These are phyloP conservation scores for Citrus glauca DNA, from an alignment of 345 rosid genomes.

Conservation along the genomic window DNA sequence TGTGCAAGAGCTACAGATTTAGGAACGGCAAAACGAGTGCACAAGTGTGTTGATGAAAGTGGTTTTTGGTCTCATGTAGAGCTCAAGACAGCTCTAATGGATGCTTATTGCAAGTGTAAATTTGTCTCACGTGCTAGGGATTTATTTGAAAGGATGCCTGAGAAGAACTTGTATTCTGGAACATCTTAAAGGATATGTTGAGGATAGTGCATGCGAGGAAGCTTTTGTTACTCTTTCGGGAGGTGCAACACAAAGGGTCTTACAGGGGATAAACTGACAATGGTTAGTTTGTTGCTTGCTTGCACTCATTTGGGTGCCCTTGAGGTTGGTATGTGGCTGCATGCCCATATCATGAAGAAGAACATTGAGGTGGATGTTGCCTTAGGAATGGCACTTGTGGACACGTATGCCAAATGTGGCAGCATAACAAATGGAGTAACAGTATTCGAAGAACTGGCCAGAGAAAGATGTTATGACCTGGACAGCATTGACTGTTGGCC, in stretches of 20 bases:
- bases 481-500: constrained; percentile 25
- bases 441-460: constrained; percentile 9
- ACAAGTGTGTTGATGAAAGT: constrained; percentile 11
- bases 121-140: not conserved
- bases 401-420: constrained; percentile 23
- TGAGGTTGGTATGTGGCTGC: constrained; percentile 21
- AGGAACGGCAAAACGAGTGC: constrained; percentile 6
- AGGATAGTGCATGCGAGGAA: constrained; percentile 9
- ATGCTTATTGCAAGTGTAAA: constrained; percentile 19
- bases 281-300: constrained; percentile 15
- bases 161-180: constrained; percentile 21
- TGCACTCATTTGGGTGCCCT: constrained; percentile 14
- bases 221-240: constrained; percentile 14
- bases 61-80: constrained; percentile 10
- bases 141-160: constrained; percentile 11
- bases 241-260: constrained; percentile 15
- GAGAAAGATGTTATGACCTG: constrained; percentile 23
- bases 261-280: constrained; percentile 13
- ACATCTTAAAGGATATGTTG: constrained; percentile 18
- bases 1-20: constrained; percentile 2
- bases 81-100: constrained; percentile 13
- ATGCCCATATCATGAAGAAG: constrained; percentile 17
- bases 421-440: not conserved
- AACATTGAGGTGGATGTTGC: constrained; percentile 17
- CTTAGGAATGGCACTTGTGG: constrained; percentile 13